Base-by-base conservation (phyloP, 768 basidiomycete species). In the Daedaleopsis sinensis region DNA sequence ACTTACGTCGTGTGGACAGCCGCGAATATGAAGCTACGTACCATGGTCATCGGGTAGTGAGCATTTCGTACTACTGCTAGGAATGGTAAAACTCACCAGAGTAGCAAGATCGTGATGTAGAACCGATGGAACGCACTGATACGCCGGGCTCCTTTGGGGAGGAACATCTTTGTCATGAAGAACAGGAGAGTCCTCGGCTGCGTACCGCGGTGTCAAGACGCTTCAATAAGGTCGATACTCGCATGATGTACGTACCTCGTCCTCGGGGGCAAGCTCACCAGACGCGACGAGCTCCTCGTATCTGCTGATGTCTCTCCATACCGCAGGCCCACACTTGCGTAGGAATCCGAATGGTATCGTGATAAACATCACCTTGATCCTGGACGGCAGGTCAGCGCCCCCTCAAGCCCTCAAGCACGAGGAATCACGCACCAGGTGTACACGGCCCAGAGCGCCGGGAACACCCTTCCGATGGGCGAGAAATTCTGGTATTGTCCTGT, bases 1-100 rank as follows among this genome's bases (percentile, higher is more conserved):
- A 69, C 71, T 36, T 44, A 74, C 71, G 75, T 75, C 52, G 74
- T 74, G 55, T 77, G 75, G 8, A 77, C 73, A 5, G 75, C 73
- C 2, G 74, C 75, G 60, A 76, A 75, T 38, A 76, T 73, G 18
- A 76, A 57, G 27, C 74, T 76, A 18, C 23, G 18, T 49, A 32
- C 58, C n/a, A 19, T 32, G 27, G 52, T 6, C 37, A 37, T 24
- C 23, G 21, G 24, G 21, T 24, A 11, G 47, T 27, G 27, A 46
- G 48, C 50, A 24, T 50, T 50, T 11, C 18, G 16, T 16, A 19
- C 32, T 7, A 52, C 18, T 18, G 37, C 11, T 37, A 12, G 9
- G 16, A 32, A 3, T 10, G 12, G 16, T 24, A 35, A 32, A 0
- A 46, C 65, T 37, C 52, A 74, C 75, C 71, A 70, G 4, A 73